Evolutionary conservation across 805 yeast genomes (phyloP).

Genomic region (Ogataea nitratoaversa): DNA sequence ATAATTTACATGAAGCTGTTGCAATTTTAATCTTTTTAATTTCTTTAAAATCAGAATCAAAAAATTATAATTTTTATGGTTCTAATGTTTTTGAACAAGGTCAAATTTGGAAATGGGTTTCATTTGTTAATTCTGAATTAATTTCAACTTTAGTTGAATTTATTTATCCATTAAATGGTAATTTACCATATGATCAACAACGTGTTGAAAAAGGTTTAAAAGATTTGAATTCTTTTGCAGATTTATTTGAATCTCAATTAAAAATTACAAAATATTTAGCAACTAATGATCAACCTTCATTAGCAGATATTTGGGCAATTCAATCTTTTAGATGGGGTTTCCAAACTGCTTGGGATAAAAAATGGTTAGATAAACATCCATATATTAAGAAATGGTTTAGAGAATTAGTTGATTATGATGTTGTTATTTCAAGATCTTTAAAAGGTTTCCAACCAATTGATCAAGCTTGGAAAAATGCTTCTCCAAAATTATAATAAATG

Average conservation of each 20-base stretch:
- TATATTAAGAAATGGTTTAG: constrained; percentile 40
- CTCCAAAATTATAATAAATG: constrained; percentile 7
- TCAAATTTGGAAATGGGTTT: constrained; percentile 67
- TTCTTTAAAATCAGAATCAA: constrained; percentile 31
- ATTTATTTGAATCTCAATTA: constrained; percentile 31
- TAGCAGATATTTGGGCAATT: constrained; percentile 36
- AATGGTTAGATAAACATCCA: constrained; percentile 43
- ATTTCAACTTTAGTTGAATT: constrained; percentile 40
- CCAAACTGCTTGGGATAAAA: constrained; percentile 39
- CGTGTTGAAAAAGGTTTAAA: constrained; percentile 17
- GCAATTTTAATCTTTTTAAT: constrained; percentile 50
- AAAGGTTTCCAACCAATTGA: constrained; percentile 14
- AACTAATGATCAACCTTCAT: constrained; percentile 28
- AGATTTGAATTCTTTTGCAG: constrained; percentile 4
- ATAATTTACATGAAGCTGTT: constrained; percentile 59
- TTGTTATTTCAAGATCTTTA: constrained; percentile 14
- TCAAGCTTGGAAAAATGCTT: constrained; percentile 10
- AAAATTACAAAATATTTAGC: constrained; percentile 16
- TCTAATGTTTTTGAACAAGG: constrained; percentile 56
- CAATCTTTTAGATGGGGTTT: constrained; percentile 38
- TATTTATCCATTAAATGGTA: constrained; percentile 58
- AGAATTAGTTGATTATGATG: constrained; percentile 38
- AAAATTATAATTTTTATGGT: constrained; percentile 46
- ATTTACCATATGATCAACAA: constrained; percentile 64
- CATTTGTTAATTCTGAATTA: constrained; percentile 66